Conservation (phyloP, 495 filamentous ascomycete genomes). For the Penicillium maclennaniae region DNA sequence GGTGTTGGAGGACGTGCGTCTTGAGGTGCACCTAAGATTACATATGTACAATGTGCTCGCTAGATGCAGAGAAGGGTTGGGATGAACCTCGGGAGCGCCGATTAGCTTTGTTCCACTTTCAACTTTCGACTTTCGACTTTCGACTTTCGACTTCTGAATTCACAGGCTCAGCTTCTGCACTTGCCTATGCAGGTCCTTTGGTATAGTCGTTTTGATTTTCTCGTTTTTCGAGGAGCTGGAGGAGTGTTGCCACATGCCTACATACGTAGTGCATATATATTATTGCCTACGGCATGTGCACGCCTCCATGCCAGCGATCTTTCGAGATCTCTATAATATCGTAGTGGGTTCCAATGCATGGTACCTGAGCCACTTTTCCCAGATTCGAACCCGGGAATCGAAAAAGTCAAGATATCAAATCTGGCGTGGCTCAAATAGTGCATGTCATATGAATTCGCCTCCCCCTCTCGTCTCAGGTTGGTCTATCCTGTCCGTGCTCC, state of each 20-base stretch:
- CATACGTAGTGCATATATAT: neutral
- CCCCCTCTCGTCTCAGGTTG: neutral
- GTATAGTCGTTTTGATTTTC: too few species aligned
- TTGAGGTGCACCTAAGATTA: neutral
- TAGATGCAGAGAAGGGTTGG: neutral
- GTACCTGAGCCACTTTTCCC: neutral
- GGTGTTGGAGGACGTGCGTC: neutral
- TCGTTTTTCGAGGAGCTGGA: too few species aligned
- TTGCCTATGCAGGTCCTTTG: too few species aligned
- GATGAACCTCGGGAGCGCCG: too few species aligned
- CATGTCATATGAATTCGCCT: constrained; percentile 3
- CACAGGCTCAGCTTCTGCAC: too few species aligned
- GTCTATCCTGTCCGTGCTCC: constrained; percentile 8
- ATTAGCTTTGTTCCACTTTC: too few species aligned
- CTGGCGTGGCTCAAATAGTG: constrained; percentile 7
- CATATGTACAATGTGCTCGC: too few species aligned
- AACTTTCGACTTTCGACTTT: too few species aligned
- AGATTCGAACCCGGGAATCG: neutral
- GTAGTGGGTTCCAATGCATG: neutral
- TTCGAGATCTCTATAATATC: neutral
- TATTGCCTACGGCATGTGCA: neutral
- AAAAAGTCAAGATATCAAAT: constrained; percentile 13
- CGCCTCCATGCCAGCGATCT: neutral
- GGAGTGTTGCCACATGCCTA: too few species aligned
- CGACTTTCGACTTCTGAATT: too few species aligned